Conservation (phyloP, 2,329 filamentous ascomycete species). For the Onygenales sp. region DNA sequence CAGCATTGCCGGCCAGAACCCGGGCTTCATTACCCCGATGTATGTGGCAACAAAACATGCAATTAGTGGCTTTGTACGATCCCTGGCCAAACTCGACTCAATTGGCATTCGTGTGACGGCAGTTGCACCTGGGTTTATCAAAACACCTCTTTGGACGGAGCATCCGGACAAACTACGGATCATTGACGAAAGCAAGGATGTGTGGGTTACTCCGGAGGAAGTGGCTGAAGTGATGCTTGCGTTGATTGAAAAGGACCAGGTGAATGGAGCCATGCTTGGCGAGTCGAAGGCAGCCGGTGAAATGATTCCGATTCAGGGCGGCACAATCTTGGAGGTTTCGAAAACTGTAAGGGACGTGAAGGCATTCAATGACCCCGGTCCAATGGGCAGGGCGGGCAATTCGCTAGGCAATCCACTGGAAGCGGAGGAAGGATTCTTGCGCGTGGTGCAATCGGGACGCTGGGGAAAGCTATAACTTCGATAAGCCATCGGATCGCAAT, state of each 20-base stretch:
- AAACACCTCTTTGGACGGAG: conserved; percentile 53
- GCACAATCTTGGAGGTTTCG: conserved; percentile 48
- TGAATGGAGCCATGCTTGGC: conserved; percentile 23
- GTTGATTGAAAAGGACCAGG: conserved; percentile 41
- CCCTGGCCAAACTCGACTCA: conserved; percentile 35
- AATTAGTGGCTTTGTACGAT: conserved; percentile 41
- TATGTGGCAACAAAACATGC: conserved; percentile 43
- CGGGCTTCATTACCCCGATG: conserved; percentile 32
- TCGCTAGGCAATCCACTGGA: conserved; percentile 33
- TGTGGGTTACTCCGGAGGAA: conserved; percentile 53
- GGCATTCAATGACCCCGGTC: conserved; percentile 46
- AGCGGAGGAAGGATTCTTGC: conserved; percentile 42
- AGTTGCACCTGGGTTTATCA: conserved; percentile 52
- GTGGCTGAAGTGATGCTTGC: conserved; percentile 51
- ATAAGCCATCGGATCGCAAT: neutral
- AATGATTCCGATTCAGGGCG: conserved; percentile 33
- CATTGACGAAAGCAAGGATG: conserved; percentile 39
- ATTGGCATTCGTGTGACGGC: conserved; percentile 50
- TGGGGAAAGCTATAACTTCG: conserved; percentile 36
- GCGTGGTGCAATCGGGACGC: conserved; percentile 36
- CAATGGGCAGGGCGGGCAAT: conserved; percentile 37
- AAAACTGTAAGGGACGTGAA: conserved; percentile 44
- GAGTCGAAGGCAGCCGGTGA: conserved; percentile 20
- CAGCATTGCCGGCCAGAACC: conserved; percentile 37
- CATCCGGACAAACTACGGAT: conserved; percentile 50